A percentile compares a stretch with the other conserved stretches of the same genome.
Evolutionary conservation across 352 stramenopile genomes (phyloP).

Genomic region (Phytophthora pini): DNA sequence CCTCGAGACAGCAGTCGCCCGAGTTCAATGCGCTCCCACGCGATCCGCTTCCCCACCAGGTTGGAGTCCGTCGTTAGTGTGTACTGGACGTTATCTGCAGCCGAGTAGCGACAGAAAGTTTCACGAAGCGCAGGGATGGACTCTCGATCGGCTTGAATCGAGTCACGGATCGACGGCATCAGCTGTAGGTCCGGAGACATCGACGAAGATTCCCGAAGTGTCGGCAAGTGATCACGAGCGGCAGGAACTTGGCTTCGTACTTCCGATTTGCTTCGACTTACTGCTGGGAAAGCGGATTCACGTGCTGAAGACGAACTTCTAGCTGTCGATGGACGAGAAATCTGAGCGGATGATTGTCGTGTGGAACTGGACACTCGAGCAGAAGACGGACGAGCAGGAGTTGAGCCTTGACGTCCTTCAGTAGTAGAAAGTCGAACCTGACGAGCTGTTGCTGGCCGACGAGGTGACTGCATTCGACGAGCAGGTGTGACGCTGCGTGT

Average conservation of each 20-base stretch:
- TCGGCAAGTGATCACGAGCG: conserved; percentile 22
- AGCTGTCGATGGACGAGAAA: conserved; percentile 6
- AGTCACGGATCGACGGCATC: conserved; percentile 30
- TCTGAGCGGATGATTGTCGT: conserved; percentile 3
- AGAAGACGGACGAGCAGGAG: conserved; percentile 7
- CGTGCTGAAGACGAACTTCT: background rate
- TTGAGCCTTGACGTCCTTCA: background rate
- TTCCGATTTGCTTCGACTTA: conserved; percentile 18
- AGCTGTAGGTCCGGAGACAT: conserved; percentile 19
- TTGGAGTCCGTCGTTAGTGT: conserved; percentile 46
- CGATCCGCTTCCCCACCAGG: conserved; percentile 41
- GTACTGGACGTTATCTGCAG: conserved; percentile 34
- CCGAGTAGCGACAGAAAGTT: conserved; percentile 36
- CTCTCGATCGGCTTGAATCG: conserved; percentile 31
- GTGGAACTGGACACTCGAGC: background rate
- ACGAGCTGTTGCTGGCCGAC: background rate
- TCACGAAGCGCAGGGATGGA: conserved; percentile 34
- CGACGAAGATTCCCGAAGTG: conserved; percentile 21
- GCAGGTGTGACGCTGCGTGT: background rate
- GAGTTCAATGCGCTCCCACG: conserved; percentile 51
- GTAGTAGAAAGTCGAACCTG: background rate
- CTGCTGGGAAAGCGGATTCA: conserved; percentile 1
- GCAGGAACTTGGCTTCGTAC: background rate
- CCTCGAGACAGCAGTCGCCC: conserved; percentile 45
- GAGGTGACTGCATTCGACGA: conserved; percentile 1